Conservation (phyloP, 2,329 filamentous ascomycete genomes). For the Penicillium brasilianum region DNA sequence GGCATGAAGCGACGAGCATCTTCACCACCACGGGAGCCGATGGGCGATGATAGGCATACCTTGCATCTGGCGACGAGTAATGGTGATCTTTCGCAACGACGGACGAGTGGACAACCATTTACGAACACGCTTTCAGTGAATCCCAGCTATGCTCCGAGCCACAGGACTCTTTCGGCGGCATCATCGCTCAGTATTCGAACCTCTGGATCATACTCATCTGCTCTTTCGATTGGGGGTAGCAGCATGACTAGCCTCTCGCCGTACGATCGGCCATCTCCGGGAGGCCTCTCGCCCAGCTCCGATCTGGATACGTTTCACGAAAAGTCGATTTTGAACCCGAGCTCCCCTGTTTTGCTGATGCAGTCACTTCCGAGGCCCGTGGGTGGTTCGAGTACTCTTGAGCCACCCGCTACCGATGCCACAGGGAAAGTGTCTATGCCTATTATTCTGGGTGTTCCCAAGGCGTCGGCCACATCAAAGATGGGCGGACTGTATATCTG, state of each 20-base stretch:
- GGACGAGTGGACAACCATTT: slow-evolving; percentile 59
- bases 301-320: slow-evolving; percentile 60
- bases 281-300: slow-evolving; percentile 63
- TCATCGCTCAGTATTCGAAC: slow-evolving; percentile 66
- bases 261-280: slow-evolving; percentile 65
- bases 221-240: slow-evolving; percentile 64
- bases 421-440: slow-evolving; percentile 56
- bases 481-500: slow-evolving; percentile 72
- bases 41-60: slow-evolving; percentile 41
- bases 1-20: slow-evolving; percentile 69
- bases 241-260: slow-evolving; percentile 70
- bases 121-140: slow-evolving; percentile 60
- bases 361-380: slow-evolving; percentile 45
- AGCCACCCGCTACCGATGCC: slow-evolving; percentile 45
- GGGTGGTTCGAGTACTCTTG: slow-evolving; percentile 44
- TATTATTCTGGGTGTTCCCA: slow-evolving; percentile 39
- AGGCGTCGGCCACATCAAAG: slow-evolving; percentile 47
- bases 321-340: slow-evolving; percentile 55
- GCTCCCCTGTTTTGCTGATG: slow-evolving; percentile 51
- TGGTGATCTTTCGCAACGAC: slow-evolving; percentile 60
- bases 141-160: slow-evolving; percentile 60
- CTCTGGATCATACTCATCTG: slow-evolving; percentile 65
- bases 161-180: slow-evolving; percentile 68
- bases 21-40: slow-evolving; percentile 63
- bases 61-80: slow-evolving; percentile 47